These are phyloP conservation scores for Rhodofomes roseus DNA, from an alignment of 1,284 basidiomycete species.

Conservation along the genomic window DNA sequence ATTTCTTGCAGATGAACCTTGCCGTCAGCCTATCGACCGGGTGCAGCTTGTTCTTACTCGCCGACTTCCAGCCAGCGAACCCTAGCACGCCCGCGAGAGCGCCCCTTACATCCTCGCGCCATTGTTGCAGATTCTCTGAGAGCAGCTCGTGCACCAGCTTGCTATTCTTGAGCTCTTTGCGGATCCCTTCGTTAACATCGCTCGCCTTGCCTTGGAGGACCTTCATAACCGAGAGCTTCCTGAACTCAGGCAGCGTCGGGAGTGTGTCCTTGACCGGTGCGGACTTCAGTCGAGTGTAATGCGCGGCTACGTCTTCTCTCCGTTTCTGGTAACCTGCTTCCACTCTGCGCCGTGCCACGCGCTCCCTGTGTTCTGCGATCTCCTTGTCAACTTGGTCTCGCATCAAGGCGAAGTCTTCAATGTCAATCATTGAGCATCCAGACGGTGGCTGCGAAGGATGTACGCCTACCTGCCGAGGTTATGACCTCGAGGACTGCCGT, in stretches of 20 bases:
- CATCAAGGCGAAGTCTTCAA: constrained; percentile 16
- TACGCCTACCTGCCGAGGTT: constrained; percentile 10
- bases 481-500: constrained; percentile 14
- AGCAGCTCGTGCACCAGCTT: constrained; percentile 37
- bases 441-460: background rate
- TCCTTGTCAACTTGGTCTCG: constrained; percentile 11
- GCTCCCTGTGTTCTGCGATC: constrained; percentile 11
- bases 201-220: constrained; percentile 28
- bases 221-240: constrained; percentile 37
- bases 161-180: constrained; percentile 5
- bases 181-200: background rate
- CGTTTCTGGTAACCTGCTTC: constrained; percentile 13
- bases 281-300: constrained; percentile 13
- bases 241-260: constrained; percentile 43
- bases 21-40: constrained; percentile 57
- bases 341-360: constrained; percentile 5
- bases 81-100: constrained; percentile 46
- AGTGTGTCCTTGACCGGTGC: constrained; percentile 17
- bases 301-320: constrained; percentile 14
- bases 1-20: constrained; percentile 52
- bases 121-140: constrained; percentile 41
- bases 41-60: constrained; percentile 43
- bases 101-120: constrained; percentile 41
- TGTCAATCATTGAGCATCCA: background rate
- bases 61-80: constrained; percentile 43